Conservation (phyloP, 495 filamentous ascomycete species). For the Hypoxylon fragiforme region DNA sequence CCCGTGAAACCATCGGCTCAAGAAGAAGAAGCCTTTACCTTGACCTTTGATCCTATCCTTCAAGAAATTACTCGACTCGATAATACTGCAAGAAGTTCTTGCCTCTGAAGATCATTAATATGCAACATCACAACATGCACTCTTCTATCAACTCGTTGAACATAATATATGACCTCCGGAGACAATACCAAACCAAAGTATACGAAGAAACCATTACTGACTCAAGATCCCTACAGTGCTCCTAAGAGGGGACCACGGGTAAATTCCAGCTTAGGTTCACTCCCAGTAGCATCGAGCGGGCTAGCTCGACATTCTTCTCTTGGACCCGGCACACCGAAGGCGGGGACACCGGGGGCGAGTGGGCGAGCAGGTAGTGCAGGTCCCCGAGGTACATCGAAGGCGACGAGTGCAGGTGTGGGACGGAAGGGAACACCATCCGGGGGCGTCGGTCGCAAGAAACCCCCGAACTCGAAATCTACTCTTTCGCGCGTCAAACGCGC, state of each 20-base stretch:
- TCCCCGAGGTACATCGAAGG: slow-evolving; percentile 61
- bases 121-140: no score
- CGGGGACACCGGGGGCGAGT: slow-evolving; percentile 60
- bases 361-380: slow-evolving; percentile 74
- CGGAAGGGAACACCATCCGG: slow-evolving; percentile 72
- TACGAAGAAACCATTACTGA: slow-evolving; percentile 5
- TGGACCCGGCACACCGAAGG: slow-evolving; percentile 85
- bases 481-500: slow-evolving; percentile 56
- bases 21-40: no score
- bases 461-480: slow-evolving; percentile 58
- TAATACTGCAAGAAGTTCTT: not conserved
- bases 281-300: slow-evolving; percentile 71
- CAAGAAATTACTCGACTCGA: not conserved
- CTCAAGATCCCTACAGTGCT: slow-evolving; percentile 38
- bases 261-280: slow-evolving; percentile 63
- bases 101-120: not conserved
- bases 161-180: no score
- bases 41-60: no score
- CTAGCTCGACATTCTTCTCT: slow-evolving; percentile 78
- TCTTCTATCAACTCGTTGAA: no score
- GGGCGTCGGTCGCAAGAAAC: slow-evolving; percentile 53
- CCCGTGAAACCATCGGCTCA: no score
- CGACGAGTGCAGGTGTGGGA: slow-evolving; percentile 32
- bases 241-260: slow-evolving; percentile 73
- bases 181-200: not conserved